A percentile compares a stretch with the other conserved stretches of the same genome.
Evolutionary conservation across 257 asterid genomes (phyloP).

Genomic region (Plantago ovata): DNA sequence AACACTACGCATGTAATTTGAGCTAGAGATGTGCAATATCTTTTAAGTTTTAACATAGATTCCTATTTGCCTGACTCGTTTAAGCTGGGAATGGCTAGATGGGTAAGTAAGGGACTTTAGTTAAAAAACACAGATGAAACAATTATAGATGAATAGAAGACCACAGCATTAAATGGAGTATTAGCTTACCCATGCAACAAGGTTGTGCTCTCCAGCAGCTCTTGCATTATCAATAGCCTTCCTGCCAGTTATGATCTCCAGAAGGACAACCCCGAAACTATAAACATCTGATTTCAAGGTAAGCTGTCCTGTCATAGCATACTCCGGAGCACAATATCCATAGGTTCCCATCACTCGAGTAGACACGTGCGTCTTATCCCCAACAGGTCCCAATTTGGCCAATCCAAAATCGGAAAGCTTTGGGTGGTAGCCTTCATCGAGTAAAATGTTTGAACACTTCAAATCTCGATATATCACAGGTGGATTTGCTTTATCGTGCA

Average conservation of each 20-base stretch:
- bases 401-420: slow-evolving; percentile 77
- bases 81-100: too few relatives aligned
- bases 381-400: slow-evolving; percentile 72
- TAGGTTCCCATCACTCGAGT: slow-evolving; percentile 76
- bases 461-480: slow-evolving; percentile 71
- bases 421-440: slow-evolving; percentile 51
- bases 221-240: slow-evolving; percentile 61
- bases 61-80: too few relatives aligned
- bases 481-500: slow-evolving; percentile 72
- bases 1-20: too few relatives aligned
- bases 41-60: too few relatives aligned
- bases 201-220: slow-evolving; percentile 63
- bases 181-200: slow-evolving; percentile 70
- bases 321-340: slow-evolving; percentile 87
- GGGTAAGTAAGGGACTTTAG: too few relatives aligned
- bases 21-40: too few relatives aligned
- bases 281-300: slow-evolving; percentile 67
- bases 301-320: slow-evolving; percentile 72
- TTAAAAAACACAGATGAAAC: not conserved
- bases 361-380: slow-evolving; percentile 62
- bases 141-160: too few relatives aligned
- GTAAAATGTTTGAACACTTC: slow-evolving; percentile 62
- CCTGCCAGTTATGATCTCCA: slow-evolving; percentile 73
- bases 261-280: slow-evolving; percentile 74
- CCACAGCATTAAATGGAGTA: not conserved